Conservation (phyloP, 83 land plant genomes). For the Picea abies region DNA sequence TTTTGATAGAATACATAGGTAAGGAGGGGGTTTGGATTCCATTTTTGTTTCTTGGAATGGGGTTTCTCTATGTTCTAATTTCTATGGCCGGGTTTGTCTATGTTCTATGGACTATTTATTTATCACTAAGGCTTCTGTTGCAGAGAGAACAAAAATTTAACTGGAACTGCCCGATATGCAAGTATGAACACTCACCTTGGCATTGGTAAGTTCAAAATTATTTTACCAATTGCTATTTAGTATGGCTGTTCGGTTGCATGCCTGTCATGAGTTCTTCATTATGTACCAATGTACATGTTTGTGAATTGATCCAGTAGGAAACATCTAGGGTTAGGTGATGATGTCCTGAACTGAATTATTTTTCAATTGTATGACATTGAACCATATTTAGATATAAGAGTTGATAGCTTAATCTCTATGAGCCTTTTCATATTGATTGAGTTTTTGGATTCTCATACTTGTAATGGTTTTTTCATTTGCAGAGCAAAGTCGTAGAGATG, state of each 20-base stretch:
- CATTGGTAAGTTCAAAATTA: constrained; percentile 46
- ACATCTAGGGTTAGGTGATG: background rate
- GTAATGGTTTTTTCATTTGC: background rate
- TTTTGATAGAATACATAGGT: background rate
- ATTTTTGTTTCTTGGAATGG: background rate
- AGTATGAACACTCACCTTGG: constrained; percentile 75
- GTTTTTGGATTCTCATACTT: background rate
- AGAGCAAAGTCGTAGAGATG: constrained; percentile 79
- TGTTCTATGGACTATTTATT: background rate
- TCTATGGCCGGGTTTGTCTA: background rate
- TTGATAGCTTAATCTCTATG: background rate
- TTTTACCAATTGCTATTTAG: background rate
- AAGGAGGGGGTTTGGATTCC: background rate
- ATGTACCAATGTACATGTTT: too few species aligned
- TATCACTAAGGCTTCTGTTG: constrained; percentile 11
- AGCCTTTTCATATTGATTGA: background rate
- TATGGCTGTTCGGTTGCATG: background rate
- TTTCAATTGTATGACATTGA: background rate
- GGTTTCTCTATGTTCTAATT: background rate
- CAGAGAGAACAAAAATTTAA: constrained; percentile 70
- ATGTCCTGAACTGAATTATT: background rate
- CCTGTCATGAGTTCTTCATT: background rate
- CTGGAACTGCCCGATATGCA: constrained; percentile 82
- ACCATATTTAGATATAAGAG: background rate
- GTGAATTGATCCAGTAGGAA: background rate